These are phyloP conservation scores for Candida sithepensis DNA, from an alignment of 805 yeast species.

Conservation along the genomic window DNA sequence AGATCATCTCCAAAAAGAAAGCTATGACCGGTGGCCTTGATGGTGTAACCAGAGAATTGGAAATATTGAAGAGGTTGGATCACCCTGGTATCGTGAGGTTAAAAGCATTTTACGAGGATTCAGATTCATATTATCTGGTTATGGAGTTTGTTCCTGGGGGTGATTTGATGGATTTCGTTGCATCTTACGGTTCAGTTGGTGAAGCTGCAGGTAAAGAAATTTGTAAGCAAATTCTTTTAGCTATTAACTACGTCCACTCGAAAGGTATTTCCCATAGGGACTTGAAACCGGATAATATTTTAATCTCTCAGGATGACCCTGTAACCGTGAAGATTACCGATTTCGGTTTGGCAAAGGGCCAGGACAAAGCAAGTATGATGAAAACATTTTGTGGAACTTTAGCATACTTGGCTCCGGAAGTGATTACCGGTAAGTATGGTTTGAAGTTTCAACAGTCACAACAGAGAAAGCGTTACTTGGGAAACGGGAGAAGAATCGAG, in stretches of 20 bases:
- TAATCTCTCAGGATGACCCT: slow-evolving; percentile 88
- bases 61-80: slow-evolving; percentile 68
- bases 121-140: slow-evolving; percentile 74
- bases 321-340: slow-evolving; percentile 91
- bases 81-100: slow-evolving; percentile 84
- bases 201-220: slow-evolving; percentile 89
- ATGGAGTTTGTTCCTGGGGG: slow-evolving; percentile 98
- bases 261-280: slow-evolving; percentile 95
- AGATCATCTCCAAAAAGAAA: slow-evolving; percentile 80
- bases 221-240: slow-evolving; percentile 76
- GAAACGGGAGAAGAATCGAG: slow-evolving; percentile 31
- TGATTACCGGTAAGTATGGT: slow-evolving; percentile 56
- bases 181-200: slow-evolving; percentile 86
- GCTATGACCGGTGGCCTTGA: slow-evolving; percentile 70
- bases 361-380: slow-evolving; percentile 80
- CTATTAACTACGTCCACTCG: slow-evolving; percentile 82
- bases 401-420: slow-evolving; percentile 97
- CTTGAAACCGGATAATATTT: slow-evolving; percentile 91
- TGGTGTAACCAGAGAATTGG: slow-evolving; percentile 84
- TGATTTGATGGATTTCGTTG: slow-evolving; percentile 95
- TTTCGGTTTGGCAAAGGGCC: slow-evolving; percentile 91
- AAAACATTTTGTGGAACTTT: slow-evolving; percentile 97
- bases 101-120: slow-evolving; percentile 82
- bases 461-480: slow-evolving; percentile 27
- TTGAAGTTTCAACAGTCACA: slow-evolving; percentile 19